Conservation (phyloP, 148 eudicot species). For the Oxyria digyna region DNA sequence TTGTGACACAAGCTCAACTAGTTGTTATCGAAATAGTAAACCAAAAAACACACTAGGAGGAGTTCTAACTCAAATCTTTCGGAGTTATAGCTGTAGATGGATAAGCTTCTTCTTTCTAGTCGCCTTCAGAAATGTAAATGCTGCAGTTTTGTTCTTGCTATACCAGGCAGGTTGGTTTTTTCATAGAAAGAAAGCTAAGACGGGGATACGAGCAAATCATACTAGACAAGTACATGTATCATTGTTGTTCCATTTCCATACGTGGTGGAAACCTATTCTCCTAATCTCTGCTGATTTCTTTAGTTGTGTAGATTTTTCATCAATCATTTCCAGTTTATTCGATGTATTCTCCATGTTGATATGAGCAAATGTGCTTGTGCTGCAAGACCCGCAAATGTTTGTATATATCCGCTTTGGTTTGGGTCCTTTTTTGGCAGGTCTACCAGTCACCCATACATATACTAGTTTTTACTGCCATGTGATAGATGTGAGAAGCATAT, state of each 20-base stretch:
- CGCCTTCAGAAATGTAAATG: constrained; percentile 37
- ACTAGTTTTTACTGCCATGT: no score
- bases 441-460: no score
- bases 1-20: constrained; percentile 19
- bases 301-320: background rate
- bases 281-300: background rate
- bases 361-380: no score
- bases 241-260: background rate
- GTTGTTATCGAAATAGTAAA: constrained; percentile 19
- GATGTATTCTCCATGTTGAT: no score
- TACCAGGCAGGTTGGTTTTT: background rate
- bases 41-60: constrained; percentile 15
- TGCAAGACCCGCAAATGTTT: no score
- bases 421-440: no score
- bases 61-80: constrained; percentile 11
- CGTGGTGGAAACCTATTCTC: background rate
- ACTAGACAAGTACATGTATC: background rate
- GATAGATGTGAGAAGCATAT: no score
- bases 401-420: no score
- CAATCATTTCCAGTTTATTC: no score
- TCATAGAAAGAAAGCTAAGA: background rate
- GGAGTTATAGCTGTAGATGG: background rate
- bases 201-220: background rate
- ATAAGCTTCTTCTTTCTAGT: constrained; percentile 11
- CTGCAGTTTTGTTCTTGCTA: constrained; percentile 36